These are phyloP conservation scores for Ziziphus jujuba DNA, from an alignment of 306 rosid species.

Conservation along the genomic window DNA sequence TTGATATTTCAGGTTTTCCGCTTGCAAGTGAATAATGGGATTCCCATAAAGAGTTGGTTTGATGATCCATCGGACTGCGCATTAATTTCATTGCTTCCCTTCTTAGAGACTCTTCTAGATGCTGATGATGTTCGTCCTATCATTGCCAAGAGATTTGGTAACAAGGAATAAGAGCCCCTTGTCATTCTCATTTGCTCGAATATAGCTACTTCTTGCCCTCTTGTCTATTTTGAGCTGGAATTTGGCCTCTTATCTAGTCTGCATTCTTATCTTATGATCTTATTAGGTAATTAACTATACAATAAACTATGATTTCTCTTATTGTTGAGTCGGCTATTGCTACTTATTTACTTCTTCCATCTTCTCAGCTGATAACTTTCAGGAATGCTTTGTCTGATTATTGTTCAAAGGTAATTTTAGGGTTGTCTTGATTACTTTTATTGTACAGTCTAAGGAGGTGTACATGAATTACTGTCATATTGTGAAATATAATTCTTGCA, in stretches of 20 bases:
- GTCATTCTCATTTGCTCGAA: conserved; percentile 56
- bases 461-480: conserved; percentile 52
- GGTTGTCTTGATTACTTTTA: conserved; percentile 38
- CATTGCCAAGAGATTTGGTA: conserved; percentile 83
- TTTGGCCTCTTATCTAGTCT: conserved; percentile 52
- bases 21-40: conserved; percentile 98
- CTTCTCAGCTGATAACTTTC: conserved; percentile 54
- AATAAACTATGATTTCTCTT: conserved; percentile 54
- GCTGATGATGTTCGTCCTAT: conserved; percentile 97
- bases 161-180: conserved; percentile 72
- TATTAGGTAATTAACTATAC: conserved; percentile 62
- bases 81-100: conserved; percentile 88
- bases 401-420: conserved; percentile 75
- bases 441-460: conserved; percentile 74
- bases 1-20: conserved; percentile 82
- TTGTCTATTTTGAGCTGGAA: conserved; percentile 40
- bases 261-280: conserved; percentile 43
- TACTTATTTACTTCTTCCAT: conserved; percentile 32
- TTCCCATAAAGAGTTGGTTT: conserved; percentile 99
- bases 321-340: conserved; percentile 52
- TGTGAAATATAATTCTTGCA: conserved; percentile 57
- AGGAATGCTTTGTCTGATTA: conserved; percentile 58
- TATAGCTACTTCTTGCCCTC: conserved; percentile 46
- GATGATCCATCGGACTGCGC: conserved; percentile 87
- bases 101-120: conserved; percentile 86